Conservation (phyloP, 2,329 filamentous ascomycete species). For the Drechslerella stenobrocha region DNA sequence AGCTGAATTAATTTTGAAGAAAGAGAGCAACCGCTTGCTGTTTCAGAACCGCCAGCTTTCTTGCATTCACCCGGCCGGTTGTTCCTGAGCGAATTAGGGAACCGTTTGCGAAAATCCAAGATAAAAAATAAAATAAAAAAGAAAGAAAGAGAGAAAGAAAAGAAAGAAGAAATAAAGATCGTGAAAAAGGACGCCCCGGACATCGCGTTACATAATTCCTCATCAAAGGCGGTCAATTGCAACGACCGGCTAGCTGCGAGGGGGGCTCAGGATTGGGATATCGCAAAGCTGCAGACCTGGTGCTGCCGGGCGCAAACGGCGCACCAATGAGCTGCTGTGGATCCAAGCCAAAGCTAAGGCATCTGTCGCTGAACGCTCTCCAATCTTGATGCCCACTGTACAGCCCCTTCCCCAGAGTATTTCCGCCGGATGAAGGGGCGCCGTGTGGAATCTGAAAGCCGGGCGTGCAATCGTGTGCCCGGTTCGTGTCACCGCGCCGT, state of each 20-base stretch:
- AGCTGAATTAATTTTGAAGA: background rate
- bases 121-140: background rate
- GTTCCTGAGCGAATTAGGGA: slow-evolving; percentile 49
- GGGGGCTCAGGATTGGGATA: background rate
- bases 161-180: too few species aligned
- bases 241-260: background rate
- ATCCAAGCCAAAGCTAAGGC: too few species aligned
- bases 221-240: slow-evolving; percentile 19
- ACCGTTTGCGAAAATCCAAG: slow-evolving; percentile 46
- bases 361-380: background rate
- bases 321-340: background rate
- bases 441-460: background rate
- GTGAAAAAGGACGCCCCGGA: background rate
- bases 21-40: slow-evolving; percentile 16
- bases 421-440: slow-evolving; percentile 14
- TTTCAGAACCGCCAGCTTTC: slow-evolving; percentile 35
- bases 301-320: slow-evolving; percentile 38
- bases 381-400: background rate
- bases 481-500: slow-evolving; percentile 4
- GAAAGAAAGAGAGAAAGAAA: too few species aligned
- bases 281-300: slow-evolving; percentile 5
- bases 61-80: slow-evolving; percentile 45
- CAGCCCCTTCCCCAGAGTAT: background rate
- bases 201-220: background rate
- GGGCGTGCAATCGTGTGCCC: slow-evolving; percentile 1